Conservation (phyloP, 257 asterid species). For the Buddleja alternifolia region DNA sequence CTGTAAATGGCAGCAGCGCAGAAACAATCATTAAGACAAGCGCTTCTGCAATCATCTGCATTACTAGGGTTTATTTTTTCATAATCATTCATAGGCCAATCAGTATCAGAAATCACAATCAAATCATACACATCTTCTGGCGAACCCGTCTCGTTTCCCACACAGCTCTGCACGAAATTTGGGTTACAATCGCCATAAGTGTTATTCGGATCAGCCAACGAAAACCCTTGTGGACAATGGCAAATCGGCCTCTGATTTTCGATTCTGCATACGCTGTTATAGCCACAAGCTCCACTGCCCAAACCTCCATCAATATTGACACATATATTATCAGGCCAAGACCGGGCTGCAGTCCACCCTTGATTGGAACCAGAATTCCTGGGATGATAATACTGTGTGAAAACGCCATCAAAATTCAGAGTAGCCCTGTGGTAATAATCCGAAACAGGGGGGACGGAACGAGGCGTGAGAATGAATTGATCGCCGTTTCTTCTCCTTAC, state of each 20-base stretch:
- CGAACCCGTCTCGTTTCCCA: constrained; percentile 13
- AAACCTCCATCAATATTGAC: neutral
- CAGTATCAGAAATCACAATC: constrained; percentile 24
- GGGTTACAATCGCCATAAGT: constrained; percentile 47
- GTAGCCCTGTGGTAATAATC: constrained; percentile 47
- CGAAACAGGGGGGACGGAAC: constrained; percentile 25
- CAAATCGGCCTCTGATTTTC: too few species aligned
- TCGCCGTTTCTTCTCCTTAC: constrained; percentile 35
- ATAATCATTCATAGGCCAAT: constrained; percentile 53
- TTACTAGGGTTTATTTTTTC: constrained; percentile 29
- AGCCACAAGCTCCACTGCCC: too few species aligned
- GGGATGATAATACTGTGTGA: constrained; percentile 49
- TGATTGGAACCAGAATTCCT: constrained; percentile 25
- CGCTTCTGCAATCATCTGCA: constrained; percentile 6
- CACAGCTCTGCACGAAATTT: constrained; percentile 42
- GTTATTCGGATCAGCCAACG: too few species aligned
- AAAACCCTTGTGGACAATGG: too few species aligned
- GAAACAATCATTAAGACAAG: constrained; percentile 44
- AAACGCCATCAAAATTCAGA: constrained; percentile 37
- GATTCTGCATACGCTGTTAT: too few species aligned
- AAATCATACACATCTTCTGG: constrained; percentile 27
- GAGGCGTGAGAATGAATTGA: neutral
- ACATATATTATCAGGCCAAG: constrained; percentile 51
- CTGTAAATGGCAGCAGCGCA: constrained; percentile 54
- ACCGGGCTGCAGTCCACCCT: constrained; percentile 35